A percentile compares a stretch with the other conserved stretches of the same genome.
Conservation (phyloP, 2,329 filamentous ascomycete genomes). For the Microcyclosporella mali region DNA sequence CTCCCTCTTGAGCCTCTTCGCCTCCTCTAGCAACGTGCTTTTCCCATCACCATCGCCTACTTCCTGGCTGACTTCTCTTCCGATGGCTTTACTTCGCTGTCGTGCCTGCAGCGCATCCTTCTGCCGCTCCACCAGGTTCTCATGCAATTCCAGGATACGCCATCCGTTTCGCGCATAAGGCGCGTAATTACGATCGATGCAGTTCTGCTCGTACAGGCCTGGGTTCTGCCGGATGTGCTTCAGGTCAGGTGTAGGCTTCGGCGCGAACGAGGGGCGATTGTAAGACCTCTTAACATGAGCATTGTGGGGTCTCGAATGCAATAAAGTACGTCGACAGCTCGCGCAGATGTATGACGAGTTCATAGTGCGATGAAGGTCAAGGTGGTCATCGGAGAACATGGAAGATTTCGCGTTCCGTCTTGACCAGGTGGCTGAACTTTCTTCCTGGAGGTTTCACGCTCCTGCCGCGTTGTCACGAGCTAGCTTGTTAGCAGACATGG, state of each 20-base stretch:
- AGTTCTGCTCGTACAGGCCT: conserved; percentile 74
- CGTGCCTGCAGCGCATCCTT: conserved; percentile 55
- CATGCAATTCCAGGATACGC: conserved; percentile 47
- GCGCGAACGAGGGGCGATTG: conserved; percentile 62
- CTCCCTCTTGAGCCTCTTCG: conserved; percentile 57
- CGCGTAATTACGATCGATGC: conserved; percentile 75
- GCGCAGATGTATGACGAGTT: conserved; percentile 12
- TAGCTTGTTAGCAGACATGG: too few species aligned
- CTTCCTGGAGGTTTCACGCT: background rate
- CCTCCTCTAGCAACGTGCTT: conserved; percentile 55
- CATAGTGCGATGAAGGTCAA: conserved; percentile 7
- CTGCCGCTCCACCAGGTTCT: conserved; percentile 48
- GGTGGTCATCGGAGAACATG: background rate
- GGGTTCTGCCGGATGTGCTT: conserved; percentile 86
- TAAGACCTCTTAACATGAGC: conserved; percentile 23
- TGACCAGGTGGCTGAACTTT: background rate
- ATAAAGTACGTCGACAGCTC: conserved; percentile 8
- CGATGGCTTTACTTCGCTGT: conserved; percentile 60
- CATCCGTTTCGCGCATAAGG: conserved; percentile 47
- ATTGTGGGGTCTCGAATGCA: background rate
- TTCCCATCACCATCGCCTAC: conserved; percentile 30
- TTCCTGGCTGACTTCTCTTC: conserved; percentile 40
- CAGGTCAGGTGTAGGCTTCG: conserved; percentile 73
- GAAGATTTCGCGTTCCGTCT: background rate
- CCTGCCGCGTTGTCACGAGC: background rate